Percentiles rank a stretch among this genome's conserved stretches.
Conservation (phyloP, 2,329 filamentous ascomycete genomes). For the Sporothrix phasma region DNA sequence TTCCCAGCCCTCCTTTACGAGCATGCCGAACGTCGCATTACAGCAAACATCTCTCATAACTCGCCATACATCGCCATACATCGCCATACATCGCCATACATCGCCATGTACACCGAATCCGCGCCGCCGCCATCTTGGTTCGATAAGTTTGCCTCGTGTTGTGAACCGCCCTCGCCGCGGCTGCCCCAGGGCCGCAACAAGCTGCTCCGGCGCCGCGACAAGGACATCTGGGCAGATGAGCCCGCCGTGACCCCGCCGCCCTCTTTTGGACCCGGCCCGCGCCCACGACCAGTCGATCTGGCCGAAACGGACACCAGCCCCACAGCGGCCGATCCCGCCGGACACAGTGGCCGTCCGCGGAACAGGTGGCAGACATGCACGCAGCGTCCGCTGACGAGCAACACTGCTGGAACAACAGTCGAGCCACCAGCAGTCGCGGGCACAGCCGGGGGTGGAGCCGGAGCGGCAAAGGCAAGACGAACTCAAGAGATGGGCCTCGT, state of each 20-base stretch:
- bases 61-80: slow-evolving; percentile 26
- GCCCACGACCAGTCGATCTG: neutral
- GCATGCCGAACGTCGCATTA: neutral
- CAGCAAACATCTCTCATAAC: neutral
- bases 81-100: slow-evolving; percentile 13
- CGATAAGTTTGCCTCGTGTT: slow-evolving; percentile 37
- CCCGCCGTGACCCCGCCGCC: slow-evolving; percentile 25
- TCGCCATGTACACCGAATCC: slow-evolving; percentile 30
- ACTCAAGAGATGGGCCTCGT: neutral
- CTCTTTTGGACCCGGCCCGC: slow-evolving; percentile 17
- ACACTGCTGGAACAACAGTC: neutral
- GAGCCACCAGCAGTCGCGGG: neutral
- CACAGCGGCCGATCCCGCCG: neutral
- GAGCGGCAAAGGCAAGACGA: neutral
- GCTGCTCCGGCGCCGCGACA: slow-evolving; percentile 19
- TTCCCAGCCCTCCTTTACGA: neutral
- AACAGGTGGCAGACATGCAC: neutral
- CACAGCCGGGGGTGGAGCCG: neutral
- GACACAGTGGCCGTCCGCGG: slow-evolving; percentile 1
- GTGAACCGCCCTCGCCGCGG: slow-evolving; percentile 25
- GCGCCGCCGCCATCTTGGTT: slow-evolving; percentile 37
- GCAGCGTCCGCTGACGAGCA: neutral
- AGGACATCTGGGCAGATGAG: slow-evolving; percentile 26
- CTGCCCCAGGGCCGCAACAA: neutral
- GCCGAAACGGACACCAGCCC: neutral